Conservation (phyloP, 805 yeast genomes). For the Candida nemodendra region DNA sequence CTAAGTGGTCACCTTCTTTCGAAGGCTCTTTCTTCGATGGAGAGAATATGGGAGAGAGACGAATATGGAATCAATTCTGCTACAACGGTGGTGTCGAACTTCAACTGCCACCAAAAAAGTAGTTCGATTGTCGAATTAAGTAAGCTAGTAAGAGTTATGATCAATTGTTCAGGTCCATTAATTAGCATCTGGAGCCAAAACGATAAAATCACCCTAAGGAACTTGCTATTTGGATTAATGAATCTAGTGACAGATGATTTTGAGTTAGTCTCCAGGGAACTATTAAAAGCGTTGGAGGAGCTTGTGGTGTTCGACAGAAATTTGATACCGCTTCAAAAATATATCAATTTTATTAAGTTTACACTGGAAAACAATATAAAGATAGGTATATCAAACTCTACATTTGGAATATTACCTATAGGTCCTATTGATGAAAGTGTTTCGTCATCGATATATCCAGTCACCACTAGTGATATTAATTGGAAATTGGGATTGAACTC, state of each 20-base stretch:
- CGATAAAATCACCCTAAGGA: constrained; percentile 34
- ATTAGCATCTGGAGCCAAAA: constrained; percentile 33
- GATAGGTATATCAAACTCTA: constrained; percentile 29
- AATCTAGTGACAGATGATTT: constrained; percentile 34
- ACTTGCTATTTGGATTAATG: constrained; percentile 38
- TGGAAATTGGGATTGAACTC: constrained; percentile 29
- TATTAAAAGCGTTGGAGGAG: constrained; percentile 44
- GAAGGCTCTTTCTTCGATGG: constrained; percentile 41
- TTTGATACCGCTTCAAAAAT: constrained; percentile 29
- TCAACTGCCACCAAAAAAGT: constrained; percentile 40
- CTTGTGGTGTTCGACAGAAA: constrained; percentile 45
- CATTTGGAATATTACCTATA: constrained; percentile 25
- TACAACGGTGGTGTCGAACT: constrained; percentile 46
- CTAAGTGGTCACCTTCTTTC: constrained; percentile 36
- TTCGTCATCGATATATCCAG: constrained; percentile 30
- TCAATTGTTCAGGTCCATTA: constrained; percentile 60
- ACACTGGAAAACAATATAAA: constrained; percentile 34
- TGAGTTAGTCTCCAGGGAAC: constrained; percentile 35
- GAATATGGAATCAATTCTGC: constrained; percentile 46
- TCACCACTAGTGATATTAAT: constrained; percentile 31
- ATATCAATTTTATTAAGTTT: constrained; percentile 34
- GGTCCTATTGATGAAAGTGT: constrained; percentile 23
- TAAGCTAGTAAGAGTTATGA: constrained; percentile 42
- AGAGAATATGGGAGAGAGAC: constrained; percentile 42
- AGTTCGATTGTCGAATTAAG: constrained; percentile 45